These are phyloP conservation scores for Arthroderma sp. DNA, from an alignment of 2,329 filamentous ascomycete genomes.

Conservation along the genomic window DNA sequence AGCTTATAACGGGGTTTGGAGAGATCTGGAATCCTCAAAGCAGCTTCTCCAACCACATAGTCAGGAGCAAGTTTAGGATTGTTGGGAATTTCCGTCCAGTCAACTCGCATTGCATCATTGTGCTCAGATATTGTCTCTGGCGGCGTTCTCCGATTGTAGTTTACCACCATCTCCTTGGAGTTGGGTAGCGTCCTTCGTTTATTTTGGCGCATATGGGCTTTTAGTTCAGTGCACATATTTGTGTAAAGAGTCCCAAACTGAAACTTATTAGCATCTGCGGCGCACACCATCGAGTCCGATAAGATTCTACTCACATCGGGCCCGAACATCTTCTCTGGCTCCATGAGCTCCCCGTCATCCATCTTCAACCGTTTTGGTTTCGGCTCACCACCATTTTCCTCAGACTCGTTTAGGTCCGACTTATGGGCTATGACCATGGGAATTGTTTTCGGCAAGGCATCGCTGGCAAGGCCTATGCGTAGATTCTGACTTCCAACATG, in stretches of 20 bases:
- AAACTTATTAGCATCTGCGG: conserved; percentile 2
- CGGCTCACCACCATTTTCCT: conserved; percentile 69
- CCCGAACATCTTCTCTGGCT: conserved; percentile 71
- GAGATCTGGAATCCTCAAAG: conserved; percentile 75
- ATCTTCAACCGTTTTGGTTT: conserved; percentile 54
- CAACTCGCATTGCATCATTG: conserved; percentile 84
- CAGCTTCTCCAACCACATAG: conserved; percentile 70
- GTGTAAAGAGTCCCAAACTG: conserved; percentile 56
- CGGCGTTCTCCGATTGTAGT: conserved; percentile 76
- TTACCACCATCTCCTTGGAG: conserved; percentile 87
- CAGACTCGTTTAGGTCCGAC: conserved; percentile 66
- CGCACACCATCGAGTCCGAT: background rate
- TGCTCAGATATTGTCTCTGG: conserved; percentile 84
- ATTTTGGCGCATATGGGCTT: conserved; percentile 79
- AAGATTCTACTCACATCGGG: conserved; percentile 53
- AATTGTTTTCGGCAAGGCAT: conserved; percentile 84
- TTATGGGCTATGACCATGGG: conserved; percentile 84
- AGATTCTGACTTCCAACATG: conserved; percentile 93
- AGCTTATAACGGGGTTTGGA: conserved; percentile 83
- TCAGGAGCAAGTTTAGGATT: conserved; percentile 52
- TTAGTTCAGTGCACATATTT: conserved; percentile 75
- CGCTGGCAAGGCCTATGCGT: conserved; percentile 86
- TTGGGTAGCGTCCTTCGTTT: conserved; percentile 95
- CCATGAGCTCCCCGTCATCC: conserved; percentile 39
- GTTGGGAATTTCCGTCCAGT: conserved; percentile 76